These are phyloP conservation scores for Rosellinia necatrix DNA, from an alignment of 2,329 filamentous ascomycete genomes.

Conservation along the genomic window DNA sequence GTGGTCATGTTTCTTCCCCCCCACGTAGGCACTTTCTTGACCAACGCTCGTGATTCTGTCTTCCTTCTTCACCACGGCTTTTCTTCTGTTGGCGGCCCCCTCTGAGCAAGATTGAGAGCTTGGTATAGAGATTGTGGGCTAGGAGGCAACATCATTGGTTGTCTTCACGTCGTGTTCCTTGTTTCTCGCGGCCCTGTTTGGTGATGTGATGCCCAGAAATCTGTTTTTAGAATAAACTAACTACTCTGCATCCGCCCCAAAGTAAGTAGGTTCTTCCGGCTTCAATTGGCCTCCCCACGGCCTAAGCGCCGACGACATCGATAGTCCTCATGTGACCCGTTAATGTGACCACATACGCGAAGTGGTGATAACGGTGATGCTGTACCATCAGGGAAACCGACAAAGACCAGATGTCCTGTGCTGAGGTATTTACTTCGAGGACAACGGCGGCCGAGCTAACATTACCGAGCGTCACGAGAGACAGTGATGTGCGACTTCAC, in stretches of 20 bases:
- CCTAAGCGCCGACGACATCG: conserved; percentile 28
- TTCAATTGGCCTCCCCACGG: conserved; percentile 23
- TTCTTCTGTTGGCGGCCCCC: too few species aligned
- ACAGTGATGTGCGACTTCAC: conserved; percentile 6
- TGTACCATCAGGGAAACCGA: too few species aligned
- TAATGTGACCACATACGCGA: conserved; percentile 22
- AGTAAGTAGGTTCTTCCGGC: conserved; percentile 1
- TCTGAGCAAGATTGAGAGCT: too few species aligned
- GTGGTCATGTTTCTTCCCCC: too few species aligned
- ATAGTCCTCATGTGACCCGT: conserved; percentile 24
- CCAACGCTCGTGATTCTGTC: too few species aligned
- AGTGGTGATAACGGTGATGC: conserved; percentile 5
- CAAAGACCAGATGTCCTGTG: not conserved
- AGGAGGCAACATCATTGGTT: not conserved
- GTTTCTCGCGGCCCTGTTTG: not conserved
- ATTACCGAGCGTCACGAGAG: conserved; percentile 15
- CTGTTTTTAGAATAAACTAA: conserved; percentile 12
- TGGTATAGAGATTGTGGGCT: not conserved
- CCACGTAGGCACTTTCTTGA: too few species aligned
- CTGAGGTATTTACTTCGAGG: conserved; percentile 12
- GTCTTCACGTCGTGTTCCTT: not conserved
- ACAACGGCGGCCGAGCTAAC: not conserved
- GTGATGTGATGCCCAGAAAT: conserved; percentile 13
- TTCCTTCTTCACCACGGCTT: too few species aligned
- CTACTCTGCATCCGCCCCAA: not conserved